A percentile compares a stretch with the other conserved stretches of the same genome.
Conservation (phyloP, 2,329 filamentous ascomycete genomes). For the Aspergillus fijiensis region DNA sequence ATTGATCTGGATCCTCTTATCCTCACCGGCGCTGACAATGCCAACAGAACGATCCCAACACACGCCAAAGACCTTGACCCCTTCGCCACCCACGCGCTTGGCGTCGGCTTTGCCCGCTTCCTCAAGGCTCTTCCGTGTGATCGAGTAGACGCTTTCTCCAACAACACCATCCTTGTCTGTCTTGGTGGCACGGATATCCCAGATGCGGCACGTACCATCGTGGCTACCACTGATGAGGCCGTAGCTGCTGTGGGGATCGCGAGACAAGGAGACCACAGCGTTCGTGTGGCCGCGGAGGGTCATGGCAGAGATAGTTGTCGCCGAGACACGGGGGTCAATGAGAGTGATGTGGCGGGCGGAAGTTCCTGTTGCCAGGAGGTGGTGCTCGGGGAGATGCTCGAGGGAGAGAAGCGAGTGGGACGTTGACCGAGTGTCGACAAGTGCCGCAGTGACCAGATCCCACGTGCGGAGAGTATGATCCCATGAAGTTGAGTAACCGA, state of each 20-base stretch:
- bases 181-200: constrained; percentile 76
- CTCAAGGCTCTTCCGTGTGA: constrained; percentile 71
- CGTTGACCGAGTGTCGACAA: constrained; percentile 80
- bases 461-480: constrained; percentile 90
- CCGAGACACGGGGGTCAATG: constrained; percentile 82
- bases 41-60: constrained; percentile 83
- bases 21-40: constrained; percentile 88
- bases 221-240: constrained; percentile 86
- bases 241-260: constrained; percentile 68
- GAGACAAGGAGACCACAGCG: constrained; percentile 59
- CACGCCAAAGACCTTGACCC: constrained; percentile 85
- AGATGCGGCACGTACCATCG: constrained; percentile 88
- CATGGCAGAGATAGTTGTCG: constrained; percentile 75
- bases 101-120: constrained; percentile 59
- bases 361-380: constrained; percentile 71
- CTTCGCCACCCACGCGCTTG: constrained; percentile 70
- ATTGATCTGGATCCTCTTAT: constrained; percentile 93
- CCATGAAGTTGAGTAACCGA: constrained; percentile 86
- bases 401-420: constrained; percentile 80
- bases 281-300: constrained; percentile 90
- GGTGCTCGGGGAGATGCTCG: constrained; percentile 66
- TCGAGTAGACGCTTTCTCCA: constrained; percentile 73
- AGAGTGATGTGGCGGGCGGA: constrained; percentile 84
- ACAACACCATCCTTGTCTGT: constrained; percentile 59
- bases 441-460: constrained; percentile 76